Evolutionary conservation across 2,329 filamentous ascomycete species (phyloP).

Genomic region (Penicillium crustosum): DNA sequence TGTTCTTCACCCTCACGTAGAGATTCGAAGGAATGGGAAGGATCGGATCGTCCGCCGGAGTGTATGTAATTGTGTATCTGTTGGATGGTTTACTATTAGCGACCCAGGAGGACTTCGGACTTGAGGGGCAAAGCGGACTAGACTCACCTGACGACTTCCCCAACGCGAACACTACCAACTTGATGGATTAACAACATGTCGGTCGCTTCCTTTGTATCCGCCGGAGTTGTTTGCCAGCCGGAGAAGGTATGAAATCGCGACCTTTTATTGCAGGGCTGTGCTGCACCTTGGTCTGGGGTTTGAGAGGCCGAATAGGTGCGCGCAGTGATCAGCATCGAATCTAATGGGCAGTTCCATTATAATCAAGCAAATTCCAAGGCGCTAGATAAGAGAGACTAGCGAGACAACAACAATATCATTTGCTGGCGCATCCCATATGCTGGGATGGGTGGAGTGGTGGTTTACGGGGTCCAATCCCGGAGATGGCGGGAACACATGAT

Average conservation of each 20-base stretch:
- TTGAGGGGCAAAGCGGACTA: background rate
- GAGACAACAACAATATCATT: background rate
- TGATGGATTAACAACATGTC: slow-evolving; percentile 89
- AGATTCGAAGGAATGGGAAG: slow-evolving; percentile 79
- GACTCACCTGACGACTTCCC: slow-evolving; percentile 81
- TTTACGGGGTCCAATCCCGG: slow-evolving; percentile 1
- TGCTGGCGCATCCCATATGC: background rate
- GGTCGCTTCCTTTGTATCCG: slow-evolving; percentile 23
- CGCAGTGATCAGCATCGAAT: slow-evolving; percentile 46
- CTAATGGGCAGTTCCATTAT: slow-evolving; percentile 24
- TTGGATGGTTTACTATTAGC: background rate
- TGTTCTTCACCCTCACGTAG: slow-evolving; percentile 87
- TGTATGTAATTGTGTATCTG: slow-evolving; percentile 84
- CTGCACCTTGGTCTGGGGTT: slow-evolving; percentile 33
- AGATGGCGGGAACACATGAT: slow-evolving; percentile 10
- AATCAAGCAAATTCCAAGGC: background rate
- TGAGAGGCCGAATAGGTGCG: slow-evolving; percentile 46
- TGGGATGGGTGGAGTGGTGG: background rate
- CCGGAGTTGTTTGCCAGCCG: slow-evolving; percentile 35
- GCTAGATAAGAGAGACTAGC: background rate
- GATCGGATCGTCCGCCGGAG: slow-evolving; percentile 82
- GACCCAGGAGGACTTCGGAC: background rate
- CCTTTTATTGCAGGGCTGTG: slow-evolving; percentile 22
- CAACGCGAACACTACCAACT: slow-evolving; percentile 85
- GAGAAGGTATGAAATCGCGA: slow-evolving; percentile 34